A percentile compares a stretch with the other conserved stretches of the same genome.
Evolutionary conservation across 495 filamentous ascomycete genomes (phyloP).

Genomic region (Trichocladium uniseriatum): DNA sequence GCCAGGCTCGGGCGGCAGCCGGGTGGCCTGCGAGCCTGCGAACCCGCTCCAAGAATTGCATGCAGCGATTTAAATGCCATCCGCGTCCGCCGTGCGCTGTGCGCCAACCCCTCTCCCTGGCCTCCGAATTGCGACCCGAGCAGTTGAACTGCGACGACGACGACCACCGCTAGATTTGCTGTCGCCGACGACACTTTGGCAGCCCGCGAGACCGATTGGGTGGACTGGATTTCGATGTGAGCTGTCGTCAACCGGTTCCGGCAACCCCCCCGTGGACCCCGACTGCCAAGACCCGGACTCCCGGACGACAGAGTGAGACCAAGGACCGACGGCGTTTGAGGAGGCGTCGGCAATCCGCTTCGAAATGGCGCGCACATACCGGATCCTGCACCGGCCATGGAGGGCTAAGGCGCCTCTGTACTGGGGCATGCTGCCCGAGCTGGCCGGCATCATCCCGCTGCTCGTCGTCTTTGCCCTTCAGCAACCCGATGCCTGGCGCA

Average conservation of each 20-base stretch:
- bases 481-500: constrained; percentile 68
- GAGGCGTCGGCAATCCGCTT: neutral
- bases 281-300: neutral
- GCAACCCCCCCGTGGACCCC: neutral
- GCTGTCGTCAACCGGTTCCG: neutral
- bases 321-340: neutral
- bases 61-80: constrained; percentile 6
- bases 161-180: neutral
- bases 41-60: neutral
- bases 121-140: no score
- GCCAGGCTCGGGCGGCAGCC: constrained; percentile 18
- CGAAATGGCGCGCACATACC: constrained; percentile 31
- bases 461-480: constrained; percentile 78
- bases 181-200: neutral
- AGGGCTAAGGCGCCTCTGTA: constrained; percentile 53
- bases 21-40: constrained; percentile 1
- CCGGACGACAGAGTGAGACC: neutral
- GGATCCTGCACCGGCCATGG: constrained; percentile 48
- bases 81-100: no score
- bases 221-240: neutral
- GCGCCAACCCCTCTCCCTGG: no score
- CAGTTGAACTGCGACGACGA: no score
- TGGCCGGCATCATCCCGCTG: constrained; percentile 56
- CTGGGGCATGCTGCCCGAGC: constrained; percentile 59
- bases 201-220: neutral